phyloP scores from a whole-genome alignment of 768 basidiomycete genomes.

The Gyrodon lividus region DNA sequence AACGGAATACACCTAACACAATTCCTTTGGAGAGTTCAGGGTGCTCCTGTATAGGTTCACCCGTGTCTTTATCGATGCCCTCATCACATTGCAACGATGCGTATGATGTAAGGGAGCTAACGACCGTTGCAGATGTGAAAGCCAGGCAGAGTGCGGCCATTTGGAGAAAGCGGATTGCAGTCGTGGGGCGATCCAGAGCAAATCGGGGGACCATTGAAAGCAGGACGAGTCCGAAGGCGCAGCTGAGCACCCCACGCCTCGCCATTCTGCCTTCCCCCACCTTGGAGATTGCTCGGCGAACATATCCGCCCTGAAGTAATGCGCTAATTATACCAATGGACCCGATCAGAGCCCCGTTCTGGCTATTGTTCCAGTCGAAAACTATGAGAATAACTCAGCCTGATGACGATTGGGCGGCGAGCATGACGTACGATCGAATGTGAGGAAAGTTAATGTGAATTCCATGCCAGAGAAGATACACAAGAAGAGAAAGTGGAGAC shows the following conservation, averaged over 20 bases:
- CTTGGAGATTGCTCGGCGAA: conserved; percentile 74
- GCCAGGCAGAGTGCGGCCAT: conserved; percentile 82
- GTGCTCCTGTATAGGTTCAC: conserved; percentile 53
- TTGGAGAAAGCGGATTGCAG: conserved; percentile 56
- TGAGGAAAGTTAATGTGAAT: conserved; percentile 95
- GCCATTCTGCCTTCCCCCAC: conserved; percentile 84
- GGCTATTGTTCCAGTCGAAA: conserved; percentile 84
- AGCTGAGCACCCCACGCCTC: conserved; percentile 72
- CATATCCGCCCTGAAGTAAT: conserved; percentile 90
- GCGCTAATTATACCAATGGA: conserved; percentile 91
- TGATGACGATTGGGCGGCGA: neutral
- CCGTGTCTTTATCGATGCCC: conserved; percentile 52
- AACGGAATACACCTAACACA: conserved; percentile 83
- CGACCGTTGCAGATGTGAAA: conserved; percentile 94
- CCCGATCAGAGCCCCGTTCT: conserved; percentile 82
- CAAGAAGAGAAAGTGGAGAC: conserved; percentile 82
- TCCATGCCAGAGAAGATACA: conserved; percentile 93
- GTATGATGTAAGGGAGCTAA: conserved; percentile 87
- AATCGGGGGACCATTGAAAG: conserved; percentile 71
- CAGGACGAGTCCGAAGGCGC: conserved; percentile 65
- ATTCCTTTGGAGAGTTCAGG: conserved; percentile 79
- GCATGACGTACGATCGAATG: conserved; percentile 70
- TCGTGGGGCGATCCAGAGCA: conserved; percentile 37
- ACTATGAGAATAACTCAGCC: conserved; percentile 44
- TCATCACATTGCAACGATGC: conserved; percentile 93